Base-by-base conservation (phyloP, 192 early-diverging fungal genomes). In the Powellomyces hirtus region DNA sequence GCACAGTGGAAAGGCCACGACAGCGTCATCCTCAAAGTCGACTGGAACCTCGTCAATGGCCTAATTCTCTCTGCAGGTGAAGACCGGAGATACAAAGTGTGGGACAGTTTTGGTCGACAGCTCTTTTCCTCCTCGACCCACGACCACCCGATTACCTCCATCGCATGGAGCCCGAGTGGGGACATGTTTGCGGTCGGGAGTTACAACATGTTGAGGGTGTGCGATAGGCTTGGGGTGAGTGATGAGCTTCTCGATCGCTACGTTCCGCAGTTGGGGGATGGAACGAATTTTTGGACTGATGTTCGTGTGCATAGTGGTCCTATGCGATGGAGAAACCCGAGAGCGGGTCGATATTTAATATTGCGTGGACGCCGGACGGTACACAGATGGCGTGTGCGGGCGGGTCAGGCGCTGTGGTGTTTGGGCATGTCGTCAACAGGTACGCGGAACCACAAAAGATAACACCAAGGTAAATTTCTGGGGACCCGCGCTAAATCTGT, bases 1-100 rank as follows among this genome's bases (percentile, higher is more conserved):
- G n/a, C 34, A 57, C 52, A 85, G 82, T 86, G 84, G 84, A 86
- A 85, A 71, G 84, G 78, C 1, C 84, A 86, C 58, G 84, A 86
- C 37, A 82, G 84, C 2, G 68, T 86, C 16, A 77, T 86, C 35
- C 66, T 86, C 10, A 77, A 79, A 50, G 80, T 76, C 1, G 84
- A 83, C 56, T 86, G 84, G 84, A 85, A 79, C 56, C 56, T 81
- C 34, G 81, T 81, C 4, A 84, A 76, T 50, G 74, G 75, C 53
- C 62, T 84, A 6, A 86, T 86, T 20, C 50, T 86, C n/a, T 86
- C 84, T 16, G 83, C 79, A 18, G 79, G 84, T n/a, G 84, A 86
- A 78, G 84, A 86, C 66, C 74, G 76, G 38, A 77, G 75, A 46
- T 86, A 86, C 72, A 86, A 81, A 67, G 82, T 86, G 0, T 86